A percentile compares a stretch with the other conserved stretches of the same genome.
phyloP scores from a whole-genome alignment of 208 protist genomes.

The Crithidia brevicula region DNA sequence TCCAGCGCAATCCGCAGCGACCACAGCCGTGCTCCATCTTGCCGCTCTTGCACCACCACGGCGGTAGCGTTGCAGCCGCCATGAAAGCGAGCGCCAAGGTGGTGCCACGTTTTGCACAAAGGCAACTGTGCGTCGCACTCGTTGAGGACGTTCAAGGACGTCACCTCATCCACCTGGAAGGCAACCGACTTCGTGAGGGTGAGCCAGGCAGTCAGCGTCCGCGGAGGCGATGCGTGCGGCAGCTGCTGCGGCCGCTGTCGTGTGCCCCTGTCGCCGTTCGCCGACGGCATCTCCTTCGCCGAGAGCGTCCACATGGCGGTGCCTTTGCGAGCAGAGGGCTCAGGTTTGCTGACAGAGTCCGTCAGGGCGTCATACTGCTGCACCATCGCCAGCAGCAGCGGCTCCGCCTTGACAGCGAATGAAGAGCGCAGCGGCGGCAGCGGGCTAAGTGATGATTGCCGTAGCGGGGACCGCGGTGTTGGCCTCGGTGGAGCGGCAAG shows the following conservation, averaged over 20 bases:
- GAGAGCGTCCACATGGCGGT: conserved; percentile 12
- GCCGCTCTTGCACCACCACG: conserved; percentile 24
- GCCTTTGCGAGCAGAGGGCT: not conserved
- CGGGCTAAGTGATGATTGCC: not conserved
- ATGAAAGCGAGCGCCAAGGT: conserved; percentile 1
- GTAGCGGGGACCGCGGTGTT: not conserved
- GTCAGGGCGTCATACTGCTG: conserved; percentile 13
- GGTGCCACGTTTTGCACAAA: conserved; percentile 22
- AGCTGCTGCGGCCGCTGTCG: conserved; percentile 1
- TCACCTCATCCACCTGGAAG: conserved; percentile 23
- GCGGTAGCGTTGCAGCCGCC: conserved; percentile 24
- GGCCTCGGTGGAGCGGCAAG: not conserved
- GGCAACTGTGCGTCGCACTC: not conserved
- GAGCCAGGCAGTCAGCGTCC: conserved; percentile 22
- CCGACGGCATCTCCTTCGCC: not conserved
- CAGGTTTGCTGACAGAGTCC: not conserved
- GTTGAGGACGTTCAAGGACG: conserved; percentile 5
- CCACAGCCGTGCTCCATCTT: conserved; percentile 4
- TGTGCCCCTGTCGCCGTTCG: not conserved
- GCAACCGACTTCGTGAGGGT: not conserved
- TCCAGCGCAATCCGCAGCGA: conserved; percentile 24
- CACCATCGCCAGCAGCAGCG: conserved; percentile 21
- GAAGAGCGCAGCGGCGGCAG: not conserved
- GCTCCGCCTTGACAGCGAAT: not conserved
- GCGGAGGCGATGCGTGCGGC: not conserved